Evolutionary conservation across 305 asterid genomes (phyloP), one percentile per base, ranked within the genome.

Genomic region (Nicotiana rustica): DNA sequence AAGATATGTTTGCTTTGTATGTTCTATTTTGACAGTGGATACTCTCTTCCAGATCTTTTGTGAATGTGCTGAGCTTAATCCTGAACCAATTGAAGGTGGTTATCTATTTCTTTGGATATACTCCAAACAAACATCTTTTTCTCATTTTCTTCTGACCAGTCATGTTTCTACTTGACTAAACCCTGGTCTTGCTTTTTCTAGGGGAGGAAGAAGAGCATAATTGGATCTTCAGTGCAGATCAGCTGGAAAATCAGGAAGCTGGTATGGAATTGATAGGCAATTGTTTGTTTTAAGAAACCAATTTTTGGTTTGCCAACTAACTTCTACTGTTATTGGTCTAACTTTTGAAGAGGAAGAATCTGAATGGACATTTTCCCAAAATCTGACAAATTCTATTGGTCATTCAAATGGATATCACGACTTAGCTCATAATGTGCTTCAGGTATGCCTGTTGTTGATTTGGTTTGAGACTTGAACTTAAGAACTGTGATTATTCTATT

Each of bases 51-150:
- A 90, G 35, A 38, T 92, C 77, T 96, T 96, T 68, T 96, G 99
- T 83, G 98, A 94, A 86, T 96, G 99, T 80, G 99, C 98, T 82
- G 99, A 96, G 91, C 92, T 96, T 41, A 94, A 96, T 85, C 98
- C 98, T 62, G 99, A 92, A 84, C 97, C 94, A 56, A 61, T 78
- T 10, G 97, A 87, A 82, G 97, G 95, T 91, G 83, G 87, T 61
- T 78, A 44, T 81, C 80, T 7, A 83, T 31, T 55, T 82, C 25
- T 15, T 81, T 65, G 67, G 61, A 47, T 33, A 76, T 82, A 25
- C 18, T 35, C 25, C 49, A 41, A 73, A 57, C 67, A 13, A 18
- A 18, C 62, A 10, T 55, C 35, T 13, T 19, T 25, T 57, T 19
- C 41, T 79, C 3, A 29, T 29, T 7, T 59, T 25, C 82, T 55